These are phyloP conservation scores for Vicia sativa DNA, from an alignment of 306 rosid genomes.

Conservation along the genomic window DNA sequence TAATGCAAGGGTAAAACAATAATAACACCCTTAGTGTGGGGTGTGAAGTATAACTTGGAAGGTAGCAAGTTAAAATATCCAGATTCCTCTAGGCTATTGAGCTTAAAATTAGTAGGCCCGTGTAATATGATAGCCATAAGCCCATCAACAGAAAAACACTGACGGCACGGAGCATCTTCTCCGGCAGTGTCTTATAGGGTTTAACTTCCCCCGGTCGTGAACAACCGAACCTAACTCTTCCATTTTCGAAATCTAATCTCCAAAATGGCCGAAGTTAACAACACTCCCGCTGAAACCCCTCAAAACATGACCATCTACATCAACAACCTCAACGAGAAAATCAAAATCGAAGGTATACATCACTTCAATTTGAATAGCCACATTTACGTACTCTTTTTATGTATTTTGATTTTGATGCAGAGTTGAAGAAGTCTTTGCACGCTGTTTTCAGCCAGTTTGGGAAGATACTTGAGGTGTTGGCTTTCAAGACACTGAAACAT, in stretches of 20 bases:
- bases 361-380: not conserved
- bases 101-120: constrained; percentile 6
- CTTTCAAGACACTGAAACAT: constrained; percentile 90
- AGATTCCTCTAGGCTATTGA: too few species aligned
- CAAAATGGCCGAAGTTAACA: constrained; percentile 69
- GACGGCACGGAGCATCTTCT: constrained; percentile 20
- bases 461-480: constrained; percentile 86
- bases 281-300: constrained; percentile 50
- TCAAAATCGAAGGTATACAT: constrained; percentile 80
- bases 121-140: not conserved
- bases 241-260: not conserved
- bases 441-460: constrained; percentile 98
- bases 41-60: too few species aligned
- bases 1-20: too few species aligned
- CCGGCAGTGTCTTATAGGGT: constrained; percentile 45
- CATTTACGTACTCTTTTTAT: not conserved
- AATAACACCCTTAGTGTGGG: too few species aligned
- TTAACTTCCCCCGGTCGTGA: not conserved
- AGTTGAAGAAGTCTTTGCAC: constrained; percentile 82
- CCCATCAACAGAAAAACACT: constrained; percentile 13
- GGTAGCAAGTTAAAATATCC: too few species aligned
- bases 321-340: constrained; percentile 95
- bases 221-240: not conserved
- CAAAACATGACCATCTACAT: constrained; percentile 85
- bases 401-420: constrained; percentile 40